These are phyloP conservation scores for Aspergillus coremiiformis DNA, from an alignment of 495 filamentous ascomycete species.

Conservation along the genomic window DNA sequence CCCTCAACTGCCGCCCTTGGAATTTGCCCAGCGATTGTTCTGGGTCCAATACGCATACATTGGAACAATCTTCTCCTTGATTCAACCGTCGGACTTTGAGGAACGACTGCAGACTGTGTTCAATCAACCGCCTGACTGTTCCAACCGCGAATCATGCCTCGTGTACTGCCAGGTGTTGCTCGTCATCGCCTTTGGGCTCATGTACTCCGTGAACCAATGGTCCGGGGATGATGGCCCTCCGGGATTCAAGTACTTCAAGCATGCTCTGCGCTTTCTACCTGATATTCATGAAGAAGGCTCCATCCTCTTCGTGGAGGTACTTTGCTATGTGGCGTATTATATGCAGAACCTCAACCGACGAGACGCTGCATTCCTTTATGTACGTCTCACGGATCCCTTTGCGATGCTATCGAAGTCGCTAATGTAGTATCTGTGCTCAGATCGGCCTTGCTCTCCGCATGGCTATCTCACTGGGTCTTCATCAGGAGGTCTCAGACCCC, in stretches of 20 bases:
- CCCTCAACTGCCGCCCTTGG: conserved; percentile 35
- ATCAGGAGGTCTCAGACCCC: conserved; percentile 38
- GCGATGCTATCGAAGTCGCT: not conserved
- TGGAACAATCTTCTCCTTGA: conserved; percentile 46
- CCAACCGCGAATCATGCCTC: conserved; percentile 27
- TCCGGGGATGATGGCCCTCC: conserved; percentile 41
- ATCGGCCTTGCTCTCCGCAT: conserved; percentile 45
- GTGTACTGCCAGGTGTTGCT: conserved; percentile 36
- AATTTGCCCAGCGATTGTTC: conserved; percentile 40
- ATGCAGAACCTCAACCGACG: conserved; percentile 46
- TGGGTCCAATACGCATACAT: conserved; percentile 44
- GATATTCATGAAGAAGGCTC: conserved; percentile 45
- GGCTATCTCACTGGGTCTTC: conserved; percentile 45
- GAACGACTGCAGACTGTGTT: conserved; percentile 34
- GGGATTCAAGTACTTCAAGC: conserved; percentile 44
- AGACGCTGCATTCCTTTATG: conserved; percentile 43
- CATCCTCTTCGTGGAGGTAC: conserved; percentile 43
- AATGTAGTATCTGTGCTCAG: conserved; percentile 10
- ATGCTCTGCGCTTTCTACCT: conserved; percentile 41
- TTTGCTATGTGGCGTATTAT: conserved; percentile 46
- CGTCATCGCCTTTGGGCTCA: conserved; percentile 44
- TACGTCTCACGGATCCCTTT: conserved; percentile 7
- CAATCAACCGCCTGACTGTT: conserved; percentile 27
- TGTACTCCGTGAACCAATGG: conserved; percentile 48
- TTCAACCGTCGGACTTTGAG: conserved; percentile 38